phyloP scores from a whole-genome alignment of 2,329 filamentous ascomycete species.

The Phoma herbarum region DNA sequence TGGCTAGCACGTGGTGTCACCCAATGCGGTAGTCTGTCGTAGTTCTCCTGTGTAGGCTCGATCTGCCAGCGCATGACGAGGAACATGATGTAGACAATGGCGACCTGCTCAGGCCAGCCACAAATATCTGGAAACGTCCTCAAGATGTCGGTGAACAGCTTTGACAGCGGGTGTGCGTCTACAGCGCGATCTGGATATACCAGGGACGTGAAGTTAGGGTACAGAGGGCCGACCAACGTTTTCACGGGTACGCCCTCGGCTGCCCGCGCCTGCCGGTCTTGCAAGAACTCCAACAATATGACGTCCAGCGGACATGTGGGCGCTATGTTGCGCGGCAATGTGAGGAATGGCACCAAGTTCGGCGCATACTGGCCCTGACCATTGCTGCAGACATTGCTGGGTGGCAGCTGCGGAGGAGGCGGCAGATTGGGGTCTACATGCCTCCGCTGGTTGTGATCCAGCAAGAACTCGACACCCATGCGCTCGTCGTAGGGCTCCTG shows the following conservation, averaged over 20 bases:
- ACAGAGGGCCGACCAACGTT: slow-evolving; percentile 76
- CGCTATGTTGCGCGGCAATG: slow-evolving; percentile 62
- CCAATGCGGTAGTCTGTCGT: slow-evolving; percentile 78
- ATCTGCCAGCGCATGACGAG: slow-evolving; percentile 85
- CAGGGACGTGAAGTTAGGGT: slow-evolving; percentile 81
- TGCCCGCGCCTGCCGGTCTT: slow-evolving; percentile 71
- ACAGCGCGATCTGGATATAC: slow-evolving; percentile 72
- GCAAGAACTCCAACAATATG: slow-evolving; percentile 81
- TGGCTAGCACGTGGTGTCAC: slow-evolving; percentile 72
- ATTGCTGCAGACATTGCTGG: slow-evolving; percentile 34
- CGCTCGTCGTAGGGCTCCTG: slow-evolving; percentile 62
- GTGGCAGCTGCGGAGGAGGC: slow-evolving; percentile 53
- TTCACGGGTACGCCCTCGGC: slow-evolving; percentile 70
- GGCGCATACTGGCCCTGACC: slow-evolving; percentile 43
- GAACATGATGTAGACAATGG: slow-evolving; percentile 86
- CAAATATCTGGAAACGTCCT: slow-evolving; percentile 82
- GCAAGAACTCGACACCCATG: slow-evolving; percentile 76
- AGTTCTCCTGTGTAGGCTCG: slow-evolving; percentile 79
- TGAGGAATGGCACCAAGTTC: slow-evolving; percentile 44
- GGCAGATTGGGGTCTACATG: slow-evolving; percentile 51
- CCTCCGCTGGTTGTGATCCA: slow-evolving; percentile 62
- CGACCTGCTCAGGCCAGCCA: slow-evolving; percentile 81
- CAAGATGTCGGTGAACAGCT: slow-evolving; percentile 85
- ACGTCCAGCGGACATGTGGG: slow-evolving; percentile 80
- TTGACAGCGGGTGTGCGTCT: slow-evolving; percentile 78